phyloP scores from a whole-genome alignment of 1,139 yeast genomes.

The Suhomyces bokatorum region DNA sequence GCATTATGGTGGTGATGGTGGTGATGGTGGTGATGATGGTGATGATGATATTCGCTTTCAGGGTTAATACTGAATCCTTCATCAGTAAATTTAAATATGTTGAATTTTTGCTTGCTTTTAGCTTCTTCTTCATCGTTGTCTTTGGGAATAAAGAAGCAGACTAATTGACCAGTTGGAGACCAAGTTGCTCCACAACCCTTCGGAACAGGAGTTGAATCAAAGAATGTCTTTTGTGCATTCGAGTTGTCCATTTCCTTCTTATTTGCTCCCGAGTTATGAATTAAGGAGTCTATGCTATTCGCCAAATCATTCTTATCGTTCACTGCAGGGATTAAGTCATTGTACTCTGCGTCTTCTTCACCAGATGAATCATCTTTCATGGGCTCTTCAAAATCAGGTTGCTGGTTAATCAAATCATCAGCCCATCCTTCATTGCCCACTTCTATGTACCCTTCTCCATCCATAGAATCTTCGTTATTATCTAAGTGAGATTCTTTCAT shows the following conservation, averaged over 20 bases:
- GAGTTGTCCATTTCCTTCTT: constrained; percentile 5
- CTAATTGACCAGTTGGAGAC: constrained; percentile 75
- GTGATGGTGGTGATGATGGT: constrained; percentile 6
- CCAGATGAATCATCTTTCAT: constrained; percentile 30
- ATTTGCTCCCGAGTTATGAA: background rate
- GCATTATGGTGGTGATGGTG: constrained; percentile 15
- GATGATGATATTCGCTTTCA: constrained; percentile 15
- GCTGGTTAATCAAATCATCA: constrained; percentile 44
- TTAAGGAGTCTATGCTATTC: constrained; percentile 11
- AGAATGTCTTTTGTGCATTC: constrained; percentile 23
- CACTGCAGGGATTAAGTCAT: constrained; percentile 35
- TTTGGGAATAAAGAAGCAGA: constrained; percentile 78
- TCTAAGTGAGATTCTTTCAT: constrained; percentile 23
- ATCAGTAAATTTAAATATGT: constrained; percentile 41
- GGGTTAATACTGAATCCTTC: constrained; percentile 35
- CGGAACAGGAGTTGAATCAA: constrained; percentile 87
- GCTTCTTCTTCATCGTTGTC: constrained; percentile 32
- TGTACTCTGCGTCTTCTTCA: constrained; percentile 35
- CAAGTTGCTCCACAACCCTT: constrained; percentile 92
- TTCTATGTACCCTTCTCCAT: constrained; percentile 26
- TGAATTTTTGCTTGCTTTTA: constrained; percentile 33
- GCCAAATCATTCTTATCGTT: constrained; percentile 22
- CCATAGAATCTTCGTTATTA: constrained; percentile 22
- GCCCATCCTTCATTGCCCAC: constrained; percentile 49
- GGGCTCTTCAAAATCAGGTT: constrained; percentile 30